Conservation (phyloP, 768 basidiomycete species). For the Porphyrellus cyaneotinctus region DNA sequence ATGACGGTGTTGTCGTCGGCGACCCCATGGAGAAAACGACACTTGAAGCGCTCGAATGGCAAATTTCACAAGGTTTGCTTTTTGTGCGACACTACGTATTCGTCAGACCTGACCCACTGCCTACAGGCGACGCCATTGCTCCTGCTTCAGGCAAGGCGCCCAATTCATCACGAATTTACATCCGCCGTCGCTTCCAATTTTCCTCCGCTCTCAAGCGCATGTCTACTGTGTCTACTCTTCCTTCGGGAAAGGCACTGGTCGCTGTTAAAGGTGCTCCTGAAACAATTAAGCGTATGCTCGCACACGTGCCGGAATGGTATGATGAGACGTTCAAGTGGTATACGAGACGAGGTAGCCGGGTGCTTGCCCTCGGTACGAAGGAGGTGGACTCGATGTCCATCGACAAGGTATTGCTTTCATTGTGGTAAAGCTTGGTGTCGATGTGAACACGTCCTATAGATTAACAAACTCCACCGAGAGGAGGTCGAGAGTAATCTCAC, state of each 20-base stretch:
- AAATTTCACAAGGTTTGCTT: constrained; percentile 57
- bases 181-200: constrained; percentile 95
- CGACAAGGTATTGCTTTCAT: constrained; percentile 57
- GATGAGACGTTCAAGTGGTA: constrained; percentile 96
- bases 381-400: constrained; percentile 65
- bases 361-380: constrained; percentile 87
- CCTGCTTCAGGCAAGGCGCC: constrained; percentile 49
- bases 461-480: constrained; percentile 83
- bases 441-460: constrained; percentile 40
- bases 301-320: constrained; percentile 67
- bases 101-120: not conserved
- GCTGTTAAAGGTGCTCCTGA: constrained; percentile 97
- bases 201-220: constrained; percentile 96
- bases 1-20: constrained; percentile 91
- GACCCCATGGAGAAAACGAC: constrained; percentile 99
- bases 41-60: constrained; percentile 87
- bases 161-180: constrained; percentile 58
- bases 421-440: not conserved
- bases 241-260: constrained; percentile 57
- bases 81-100: not conserved
- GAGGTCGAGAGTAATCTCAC: constrained; percentile 70
- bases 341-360: constrained; percentile 89
- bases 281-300: constrained; percentile 88
- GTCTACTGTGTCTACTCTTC: constrained; percentile 78
- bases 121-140: constrained; percentile 59